Evolutionary conservation across 805 yeast genomes (phyloP).

Genomic region (Candida argentea): DNA sequence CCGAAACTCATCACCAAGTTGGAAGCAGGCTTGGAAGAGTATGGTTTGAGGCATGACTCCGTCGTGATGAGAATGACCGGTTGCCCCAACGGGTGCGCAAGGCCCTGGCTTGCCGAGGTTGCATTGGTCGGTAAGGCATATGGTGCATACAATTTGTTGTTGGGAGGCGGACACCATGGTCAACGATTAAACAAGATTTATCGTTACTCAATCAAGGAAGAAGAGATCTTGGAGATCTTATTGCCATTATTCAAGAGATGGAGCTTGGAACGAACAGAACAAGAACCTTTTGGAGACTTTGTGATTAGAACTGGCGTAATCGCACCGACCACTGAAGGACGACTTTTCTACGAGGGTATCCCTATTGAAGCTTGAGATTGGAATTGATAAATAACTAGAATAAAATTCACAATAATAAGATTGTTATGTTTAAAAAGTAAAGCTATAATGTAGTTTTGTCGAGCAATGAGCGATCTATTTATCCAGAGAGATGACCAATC

Average conservation of each 20-base stretch:
- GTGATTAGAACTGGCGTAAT: conserved; percentile 80
- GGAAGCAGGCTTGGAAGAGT: conserved; percentile 81
- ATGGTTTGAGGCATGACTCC: conserved; percentile 88
- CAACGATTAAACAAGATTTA: conserved; percentile 85
- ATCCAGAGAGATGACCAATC: too few relatives aligned
- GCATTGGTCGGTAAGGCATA: conserved; percentile 93
- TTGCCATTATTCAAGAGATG: conserved; percentile 87
- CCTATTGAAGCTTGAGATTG: conserved; percentile 68
- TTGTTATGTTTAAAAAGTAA: conserved; percentile 1
- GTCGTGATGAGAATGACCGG: conserved; percentile 98
- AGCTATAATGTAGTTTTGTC: too few relatives aligned
- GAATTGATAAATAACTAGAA: too few relatives aligned
- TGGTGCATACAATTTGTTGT: conserved; percentile 86
- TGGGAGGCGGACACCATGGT: conserved; percentile 95
- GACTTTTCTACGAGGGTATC: conserved; percentile 88
- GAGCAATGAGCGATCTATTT: too few relatives aligned
- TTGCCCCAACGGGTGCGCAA: conserved; percentile 97
- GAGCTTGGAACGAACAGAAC: conserved; percentile 84
- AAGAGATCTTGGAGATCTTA: conserved; percentile 67
- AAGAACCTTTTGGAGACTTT: conserved; percentile 94
- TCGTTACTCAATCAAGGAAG: conserved; percentile 82
- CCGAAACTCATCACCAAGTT: conserved; percentile 75
- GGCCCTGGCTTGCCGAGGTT: conserved; percentile 96
- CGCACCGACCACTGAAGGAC: conserved; percentile 83
- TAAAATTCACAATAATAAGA: not conserved